Base-by-base conservation (phyloP, 306 rosid species). In the Citrullus amarus region DNA sequence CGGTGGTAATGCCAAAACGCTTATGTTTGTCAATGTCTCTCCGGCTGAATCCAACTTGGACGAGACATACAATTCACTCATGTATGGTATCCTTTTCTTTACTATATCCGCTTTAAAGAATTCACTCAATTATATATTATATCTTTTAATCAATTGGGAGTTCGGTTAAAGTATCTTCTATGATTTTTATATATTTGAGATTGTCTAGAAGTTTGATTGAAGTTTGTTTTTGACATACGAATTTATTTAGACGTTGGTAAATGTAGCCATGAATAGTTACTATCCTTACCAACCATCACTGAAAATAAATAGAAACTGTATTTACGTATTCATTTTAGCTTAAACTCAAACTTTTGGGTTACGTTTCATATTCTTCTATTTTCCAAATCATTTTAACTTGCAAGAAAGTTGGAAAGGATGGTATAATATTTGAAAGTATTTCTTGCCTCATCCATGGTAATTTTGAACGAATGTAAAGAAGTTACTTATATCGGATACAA, bases 1-100 rank as follows among this genome's bases (percentile, higher is more conserved):
- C 13, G 99, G 98, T 69, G 99, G 97, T 12, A 96, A 96, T 79
- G 98, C 99, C 36, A 96, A 96, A 80, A 96, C 97, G 14, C 96
- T 96, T 0, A 96, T 96, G 99, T 92, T 96, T 50, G 99, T 96
- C 22, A 96, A 96, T 58, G 90, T 93, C 25, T 96, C 99, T 62
- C 97, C 98, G 3, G 83, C 88, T 5, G 96, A 88, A 78, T 87
- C 98, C 78, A 92, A 90, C 89, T 80, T 96, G 87, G 98, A 96
- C 25, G 98, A 96, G 89, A 84, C 99, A 0, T 88, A 95, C 80
- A 92, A 92, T 84, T 95, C 98, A 56, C 97, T 95, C 12, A 81
- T 76, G 99, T 92, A 91, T 77, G 96, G 82, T 80, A 5, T 80
- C 20, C 36, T 69, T 43, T 69, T 13, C 38, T 79, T 20, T 48